Conservation (phyloP, 495 filamentous ascomycete species). For the Terfezia claveryi region DNA sequence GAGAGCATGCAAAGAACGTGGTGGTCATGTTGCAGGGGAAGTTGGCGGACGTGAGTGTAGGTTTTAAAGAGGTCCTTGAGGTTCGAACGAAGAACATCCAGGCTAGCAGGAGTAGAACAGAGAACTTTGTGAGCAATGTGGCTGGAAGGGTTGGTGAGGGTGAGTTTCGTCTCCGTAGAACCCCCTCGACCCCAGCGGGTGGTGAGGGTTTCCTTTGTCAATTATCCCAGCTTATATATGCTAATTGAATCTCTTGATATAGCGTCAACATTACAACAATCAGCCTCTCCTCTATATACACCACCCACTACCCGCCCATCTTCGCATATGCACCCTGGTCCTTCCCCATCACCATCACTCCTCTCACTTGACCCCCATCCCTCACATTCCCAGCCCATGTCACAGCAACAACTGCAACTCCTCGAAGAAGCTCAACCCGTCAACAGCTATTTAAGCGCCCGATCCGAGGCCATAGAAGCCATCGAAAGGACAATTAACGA, state of each 20-base stretch:
- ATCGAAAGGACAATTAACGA: slow-evolving; percentile 92
- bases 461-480: slow-evolving; percentile 87
- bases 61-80: slow-evolving; percentile 94
- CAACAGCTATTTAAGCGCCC: slow-evolving; percentile 77
- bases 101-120: slow-evolving; percentile 71
- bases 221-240: background rate
- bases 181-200: background rate
- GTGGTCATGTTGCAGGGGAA: slow-evolving; percentile 84
- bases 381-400: slow-evolving; percentile 26
- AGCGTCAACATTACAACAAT: background rate
- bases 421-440: slow-evolving; percentile 80
- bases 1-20: slow-evolving; percentile 94
- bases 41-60: slow-evolving; percentile 75
- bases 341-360: slow-evolving; percentile 35
- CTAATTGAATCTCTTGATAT: background rate
- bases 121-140: slow-evolving; percentile 77
- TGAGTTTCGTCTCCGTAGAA: slow-evolving; percentile 7
- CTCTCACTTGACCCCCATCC: slow-evolving; percentile 54
- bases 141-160: slow-evolving; percentile 15
- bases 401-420: slow-evolving; percentile 68
- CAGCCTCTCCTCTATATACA: background rate
- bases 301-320: slow-evolving; percentile 34
- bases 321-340: slow-evolving; percentile 30
- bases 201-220: background rate
- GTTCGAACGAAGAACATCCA: slow-evolving; percentile 97